phyloP scores from a whole-genome alignment of 208 protist genomes.

The Crithidia bombi region DNA sequence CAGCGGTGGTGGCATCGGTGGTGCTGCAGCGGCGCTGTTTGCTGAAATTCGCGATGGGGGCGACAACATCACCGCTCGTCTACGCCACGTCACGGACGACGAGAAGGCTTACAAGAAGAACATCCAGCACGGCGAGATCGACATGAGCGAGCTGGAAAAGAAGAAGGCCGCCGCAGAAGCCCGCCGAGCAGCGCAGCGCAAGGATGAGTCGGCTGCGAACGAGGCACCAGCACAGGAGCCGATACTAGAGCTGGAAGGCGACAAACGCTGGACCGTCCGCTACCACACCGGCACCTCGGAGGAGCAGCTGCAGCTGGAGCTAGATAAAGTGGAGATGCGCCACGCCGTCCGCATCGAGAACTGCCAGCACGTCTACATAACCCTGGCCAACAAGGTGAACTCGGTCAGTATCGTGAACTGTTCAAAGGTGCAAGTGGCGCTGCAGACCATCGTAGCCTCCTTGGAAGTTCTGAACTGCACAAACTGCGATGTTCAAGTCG shows the following conservation, averaged over 20 bases:
- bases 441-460: constrained; percentile 67
- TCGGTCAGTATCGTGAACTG: constrained; percentile 77
- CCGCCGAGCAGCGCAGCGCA: constrained; percentile 20
- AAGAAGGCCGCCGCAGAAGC: constrained; percentile 65
- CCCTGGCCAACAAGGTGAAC: constrained; percentile 82
- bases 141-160: constrained; percentile 63
- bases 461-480: constrained; percentile 77
- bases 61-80: constrained; percentile 67
- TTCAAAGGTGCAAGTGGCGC: constrained; percentile 69
- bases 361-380: constrained; percentile 67
- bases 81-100: constrained; percentile 77
- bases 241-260: constrained; percentile 57
- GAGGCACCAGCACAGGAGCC: constrained; percentile 17
- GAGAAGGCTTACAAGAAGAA: constrained; percentile 84
- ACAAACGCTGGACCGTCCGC: constrained; percentile 75
- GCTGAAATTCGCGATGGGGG: constrained; percentile 70
- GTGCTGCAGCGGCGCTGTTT: constrained; percentile 63
- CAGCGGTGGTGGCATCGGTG: constrained; percentile 40
- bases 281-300: constrained; percentile 51
- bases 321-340: constrained; percentile 70
- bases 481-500: constrained; percentile 69
- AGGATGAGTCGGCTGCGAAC: constrained; percentile 18
- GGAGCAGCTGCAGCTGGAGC: constrained; percentile 43
- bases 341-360: constrained; percentile 79
- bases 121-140: constrained; percentile 64